phyloP scores from a whole-genome alignment of 2,329 filamentous ascomycete genomes.

The Pseudocercospora crystallina region DNA sequence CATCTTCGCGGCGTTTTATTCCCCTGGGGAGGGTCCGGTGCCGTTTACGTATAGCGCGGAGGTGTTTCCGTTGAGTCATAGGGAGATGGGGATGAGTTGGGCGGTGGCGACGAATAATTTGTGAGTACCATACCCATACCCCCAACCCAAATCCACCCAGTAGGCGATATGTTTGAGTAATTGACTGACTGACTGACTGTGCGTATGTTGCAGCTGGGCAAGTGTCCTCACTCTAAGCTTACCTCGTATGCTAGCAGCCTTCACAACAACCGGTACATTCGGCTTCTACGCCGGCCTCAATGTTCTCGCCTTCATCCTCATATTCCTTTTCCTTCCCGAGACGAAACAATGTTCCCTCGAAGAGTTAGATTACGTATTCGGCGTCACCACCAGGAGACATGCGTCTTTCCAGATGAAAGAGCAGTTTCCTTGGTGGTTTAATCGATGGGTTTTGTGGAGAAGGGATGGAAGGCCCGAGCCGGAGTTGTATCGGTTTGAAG shows the following conservation, averaged over 20 bases:
- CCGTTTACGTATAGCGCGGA: slow-evolving; percentile 36
- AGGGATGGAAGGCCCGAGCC: background rate
- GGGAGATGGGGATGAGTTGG: slow-evolving; percentile 33
- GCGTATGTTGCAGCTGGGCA: slow-evolving; percentile 37
- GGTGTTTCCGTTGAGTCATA: slow-evolving; percentile 34
- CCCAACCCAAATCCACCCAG: no score
- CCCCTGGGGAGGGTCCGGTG: slow-evolving; percentile 31
- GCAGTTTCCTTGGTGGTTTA: slow-evolving; percentile 10
- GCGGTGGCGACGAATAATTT: slow-evolving; percentile 36
- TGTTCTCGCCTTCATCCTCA: slow-evolving; percentile 60
- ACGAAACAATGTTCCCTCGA: slow-evolving; percentile 48
- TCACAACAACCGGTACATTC: slow-evolving; percentile 57
- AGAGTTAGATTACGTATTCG: slow-evolving; percentile 50
- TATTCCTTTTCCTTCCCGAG: slow-evolving; percentile 57
- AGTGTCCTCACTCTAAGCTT: slow-evolving; percentile 53
- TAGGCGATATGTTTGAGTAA: no score
- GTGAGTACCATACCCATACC: no score
- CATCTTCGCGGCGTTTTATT: slow-evolving; percentile 30
- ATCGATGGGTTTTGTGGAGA: slow-evolving; percentile 1
- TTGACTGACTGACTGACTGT: no score
- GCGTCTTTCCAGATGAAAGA: slow-evolving; percentile 8
- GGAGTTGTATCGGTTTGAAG: slow-evolving; percentile 4
- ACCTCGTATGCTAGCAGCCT: slow-evolving; percentile 47
- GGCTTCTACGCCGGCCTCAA: slow-evolving; percentile 62
- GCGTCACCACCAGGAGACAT: slow-evolving; percentile 3